Evolutionary conservation across 768 basidiomycete species (phyloP), one percentile per base, ranked within the genome.

Genomic region (Lentinula guzmanii): DNA sequence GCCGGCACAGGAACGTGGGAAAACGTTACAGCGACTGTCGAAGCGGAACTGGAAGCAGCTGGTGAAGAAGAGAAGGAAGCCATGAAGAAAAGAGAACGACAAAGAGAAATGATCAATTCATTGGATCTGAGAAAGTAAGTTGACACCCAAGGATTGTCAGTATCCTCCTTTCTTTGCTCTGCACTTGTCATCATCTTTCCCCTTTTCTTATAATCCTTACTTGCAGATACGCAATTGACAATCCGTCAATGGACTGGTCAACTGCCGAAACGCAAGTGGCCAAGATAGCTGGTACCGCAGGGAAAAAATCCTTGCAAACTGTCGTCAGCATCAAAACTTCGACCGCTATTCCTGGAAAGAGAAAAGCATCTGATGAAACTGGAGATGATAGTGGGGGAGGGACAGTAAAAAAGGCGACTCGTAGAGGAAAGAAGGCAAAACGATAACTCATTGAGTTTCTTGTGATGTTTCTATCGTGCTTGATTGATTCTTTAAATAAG

Each of bases 21-120:
- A 68, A 79, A 81, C 2, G 74, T 84, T 28, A 67, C 76, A 55
- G 71, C 70, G 6, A 73, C 71, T 15, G 70, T 93, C 8, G 83
- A 85, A 50, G 82, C 86, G 7, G 92, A 95, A 68, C 75, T 93
- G 11, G 79, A 90, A 21, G 86, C 87, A 63, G 94, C 91, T 0
- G 95, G 91, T 0, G 82, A 86, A 63, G 85, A 87, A 70, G 89
- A 80, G 61, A 79, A 83, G 50, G 82, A 83, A 64, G 88, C 82
- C 54, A 78, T 87, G 55, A 74, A 70, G 52, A 66, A 66, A 61
- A 74, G 84, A 65, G 87, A 89, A 74, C 83, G 89, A 72, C 95
- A 98, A 74, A 80, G 89, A 24, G 89, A 90, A 72, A 85, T 98
- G 80, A 86, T 98, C 53, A 86, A 93, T 65, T 83, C 91, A 21